phyloP scores from a whole-genome alignment of 2,329 filamentous ascomycete species.

The Sarocladiaceae sp. region DNA sequence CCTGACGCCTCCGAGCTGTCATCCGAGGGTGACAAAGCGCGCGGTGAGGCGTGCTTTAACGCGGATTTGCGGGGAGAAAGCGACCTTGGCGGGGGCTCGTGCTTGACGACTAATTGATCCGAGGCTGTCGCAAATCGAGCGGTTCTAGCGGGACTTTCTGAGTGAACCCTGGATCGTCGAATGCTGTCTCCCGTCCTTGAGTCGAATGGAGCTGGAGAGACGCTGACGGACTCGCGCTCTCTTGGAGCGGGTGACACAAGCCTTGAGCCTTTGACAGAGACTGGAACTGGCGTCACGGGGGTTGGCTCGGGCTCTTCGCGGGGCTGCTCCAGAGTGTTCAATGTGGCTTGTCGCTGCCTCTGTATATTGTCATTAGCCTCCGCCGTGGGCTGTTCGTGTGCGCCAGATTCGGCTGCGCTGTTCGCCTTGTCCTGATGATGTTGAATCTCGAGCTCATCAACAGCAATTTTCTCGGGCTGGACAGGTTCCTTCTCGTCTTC shows the following conservation, averaged over 20 bases:
- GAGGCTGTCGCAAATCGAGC: conserved; percentile 62
- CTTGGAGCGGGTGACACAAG: conserved; percentile 11
- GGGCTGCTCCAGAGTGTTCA: not conserved
- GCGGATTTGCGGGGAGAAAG: conserved; percentile 75
- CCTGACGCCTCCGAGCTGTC: conserved; percentile 41
- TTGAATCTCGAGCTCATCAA: conserved; percentile 4
- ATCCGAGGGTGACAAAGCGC: conserved; percentile 47
- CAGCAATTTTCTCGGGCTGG: not conserved
- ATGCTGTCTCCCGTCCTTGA: conserved; percentile 13
- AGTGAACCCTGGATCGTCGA: conserved; percentile 34
- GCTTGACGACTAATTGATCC: conserved; percentile 53
- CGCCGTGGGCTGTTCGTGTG: not conserved
- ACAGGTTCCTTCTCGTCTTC: not conserved
- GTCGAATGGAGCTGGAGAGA: not conserved
- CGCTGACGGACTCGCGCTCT: conserved; percentile 2
- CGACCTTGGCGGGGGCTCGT: conserved; percentile 66
- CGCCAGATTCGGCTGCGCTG: not conserved
- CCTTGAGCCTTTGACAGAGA: conserved; percentile 13
- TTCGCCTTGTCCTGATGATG: not conserved
- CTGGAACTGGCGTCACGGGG: not conserved
- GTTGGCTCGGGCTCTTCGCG: conserved; percentile 1
- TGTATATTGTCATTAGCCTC: not conserved
- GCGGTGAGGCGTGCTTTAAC: conserved; percentile 58
- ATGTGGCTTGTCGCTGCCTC: not conserved
- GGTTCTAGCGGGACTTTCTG: conserved; percentile 64